These are phyloP conservation scores for Capsicum chinense DNA, from an alignment of 257 asterid genomes.

Conservation along the genomic window DNA sequence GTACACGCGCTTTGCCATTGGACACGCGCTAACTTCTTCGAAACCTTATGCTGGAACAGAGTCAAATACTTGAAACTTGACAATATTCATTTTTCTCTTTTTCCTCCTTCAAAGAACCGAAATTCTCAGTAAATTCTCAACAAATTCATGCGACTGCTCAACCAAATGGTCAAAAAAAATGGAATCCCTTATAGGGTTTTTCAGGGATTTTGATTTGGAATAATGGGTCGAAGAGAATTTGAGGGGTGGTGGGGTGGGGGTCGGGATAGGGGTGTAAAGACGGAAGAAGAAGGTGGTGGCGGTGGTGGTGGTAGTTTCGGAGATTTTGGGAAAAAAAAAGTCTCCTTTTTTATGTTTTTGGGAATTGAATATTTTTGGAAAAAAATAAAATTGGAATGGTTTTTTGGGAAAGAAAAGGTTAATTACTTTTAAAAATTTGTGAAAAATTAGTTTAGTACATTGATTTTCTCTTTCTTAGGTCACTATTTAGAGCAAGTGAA, in stretches of 20 bases:
- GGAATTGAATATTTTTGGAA: neutral
- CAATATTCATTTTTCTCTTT: conserved; percentile 44
- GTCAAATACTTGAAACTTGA: conserved; percentile 60
- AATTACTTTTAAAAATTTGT: conserved; percentile 21
- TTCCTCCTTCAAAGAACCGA: neutral
- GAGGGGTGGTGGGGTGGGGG: neutral
- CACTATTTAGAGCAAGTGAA: conserved; percentile 32
- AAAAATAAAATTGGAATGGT: conserved; percentile 39
- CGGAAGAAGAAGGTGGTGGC: conserved; percentile 29
- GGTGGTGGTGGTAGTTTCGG: conserved; percentile 52
- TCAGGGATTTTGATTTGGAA: conserved; percentile 45
- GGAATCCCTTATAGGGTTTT: conserved; percentile 32
- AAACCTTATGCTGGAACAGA: conserved; percentile 56
- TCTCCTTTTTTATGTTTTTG: conserved; percentile 6
- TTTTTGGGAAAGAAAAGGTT: conserved; percentile 36
- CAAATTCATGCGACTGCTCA: conserved; percentile 1
- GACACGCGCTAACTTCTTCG: conserved; percentile 37
- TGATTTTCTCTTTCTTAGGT: conserved; percentile 33
- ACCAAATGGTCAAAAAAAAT: neutral
- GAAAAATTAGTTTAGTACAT: neutral
- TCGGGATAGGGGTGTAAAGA: conserved; percentile 24
- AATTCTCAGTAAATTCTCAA: conserved; percentile 25
- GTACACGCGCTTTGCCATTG: conserved; percentile 92
- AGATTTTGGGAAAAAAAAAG: conserved; percentile 30
- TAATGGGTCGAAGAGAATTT: conserved; percentile 8